These are phyloP conservation scores for Ceratocystis cacaofunesta DNA, from an alignment of 2,329 filamentous ascomycete genomes.

Conservation along the genomic window DNA sequence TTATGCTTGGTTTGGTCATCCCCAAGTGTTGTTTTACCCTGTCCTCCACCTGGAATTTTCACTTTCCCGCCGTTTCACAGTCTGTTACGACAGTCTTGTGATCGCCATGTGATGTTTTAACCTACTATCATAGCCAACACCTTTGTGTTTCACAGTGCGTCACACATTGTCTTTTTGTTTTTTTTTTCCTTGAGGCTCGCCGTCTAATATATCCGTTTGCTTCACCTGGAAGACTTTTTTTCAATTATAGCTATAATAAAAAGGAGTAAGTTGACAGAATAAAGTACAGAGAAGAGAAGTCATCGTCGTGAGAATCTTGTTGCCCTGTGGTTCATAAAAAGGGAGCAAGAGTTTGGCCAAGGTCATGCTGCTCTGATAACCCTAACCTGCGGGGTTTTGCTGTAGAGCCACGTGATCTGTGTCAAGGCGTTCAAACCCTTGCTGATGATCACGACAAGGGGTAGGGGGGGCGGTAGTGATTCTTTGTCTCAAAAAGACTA, in stretches of 20 bases:
- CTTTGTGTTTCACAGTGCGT: neutral
- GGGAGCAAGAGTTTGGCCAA: neutral
- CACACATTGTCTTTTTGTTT: neutral
- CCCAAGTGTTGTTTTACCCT: neutral
- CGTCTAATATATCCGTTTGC: neutral
- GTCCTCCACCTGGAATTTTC: neutral
- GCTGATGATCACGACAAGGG: too few species aligned
- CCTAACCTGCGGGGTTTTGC: neutral
- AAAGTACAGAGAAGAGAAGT: neutral
- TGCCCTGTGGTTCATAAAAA: neutral
- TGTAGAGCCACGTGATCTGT: neutral
- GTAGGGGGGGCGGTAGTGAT: too few species aligned
- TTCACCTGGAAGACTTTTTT: conserved; percentile 1
- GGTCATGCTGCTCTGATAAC: neutral
- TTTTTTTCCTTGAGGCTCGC: neutral
- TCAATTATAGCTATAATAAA: neutral
- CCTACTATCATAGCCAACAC: neutral
- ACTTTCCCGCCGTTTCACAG: neutral
- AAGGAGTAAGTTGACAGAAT: conserved; percentile 3
- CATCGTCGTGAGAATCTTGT: neutral
- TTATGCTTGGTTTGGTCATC: neutral
- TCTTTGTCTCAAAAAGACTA: neutral
- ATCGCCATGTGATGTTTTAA: neutral
- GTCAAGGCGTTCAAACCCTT: too few species aligned
- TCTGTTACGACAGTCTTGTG: neutral